Evolutionary conservation across 1,139 yeast genomes (phyloP), one percentile per base, ranked within the genome.

Genomic region (Kluyveromyces sp.): DNA sequence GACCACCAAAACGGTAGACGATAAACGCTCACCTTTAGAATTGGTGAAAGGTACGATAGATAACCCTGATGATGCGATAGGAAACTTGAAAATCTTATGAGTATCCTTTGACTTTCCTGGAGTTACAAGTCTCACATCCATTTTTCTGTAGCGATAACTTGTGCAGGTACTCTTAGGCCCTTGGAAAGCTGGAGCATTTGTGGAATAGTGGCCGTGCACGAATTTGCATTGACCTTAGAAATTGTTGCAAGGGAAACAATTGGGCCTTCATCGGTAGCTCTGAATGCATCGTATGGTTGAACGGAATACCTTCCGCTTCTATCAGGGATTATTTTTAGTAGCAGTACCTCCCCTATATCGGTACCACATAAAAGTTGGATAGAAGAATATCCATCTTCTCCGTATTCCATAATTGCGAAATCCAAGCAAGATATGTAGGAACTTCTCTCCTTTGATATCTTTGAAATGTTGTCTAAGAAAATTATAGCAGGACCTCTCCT

Each of bases 401-500:
- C 80, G 36, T 64, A 64, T 45, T 75, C 85, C 79, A 80, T 76
- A 42, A 81, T 84, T 1, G 87, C 74, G 64, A 89, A 85, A 54
- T 87, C 92, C 48, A 87, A 64, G 2, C 76, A 62, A 0, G 95
- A 84, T 2, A 83, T 69, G 54, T 65, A 63, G 61, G 62, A 39
- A 52, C 66, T 51, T 50, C 56, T 48, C 46, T 50, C 46, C 4
- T 53, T 55, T 3, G 65, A 51, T 8, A 57, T 45, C 26, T 58
- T 55, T 27, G 52, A 57, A 10, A 69, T 51, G 34, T 68, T 66
- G n/a, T 73, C 81, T 53, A 79, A 74, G 56, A 72, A 77, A 31
- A 90, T 84, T 2, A 87, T 71, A 0, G 89, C 88, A 1, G 96
- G 96, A 0, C 95, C 95, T 50, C 97, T 73, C 48, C 88, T 73